Percentiles rank a stretch among this genome's conserved stretches.
phyloP scores from a whole-genome alignment of 768 basidiomycete species.

The Lyophyllum semitale region DNA sequence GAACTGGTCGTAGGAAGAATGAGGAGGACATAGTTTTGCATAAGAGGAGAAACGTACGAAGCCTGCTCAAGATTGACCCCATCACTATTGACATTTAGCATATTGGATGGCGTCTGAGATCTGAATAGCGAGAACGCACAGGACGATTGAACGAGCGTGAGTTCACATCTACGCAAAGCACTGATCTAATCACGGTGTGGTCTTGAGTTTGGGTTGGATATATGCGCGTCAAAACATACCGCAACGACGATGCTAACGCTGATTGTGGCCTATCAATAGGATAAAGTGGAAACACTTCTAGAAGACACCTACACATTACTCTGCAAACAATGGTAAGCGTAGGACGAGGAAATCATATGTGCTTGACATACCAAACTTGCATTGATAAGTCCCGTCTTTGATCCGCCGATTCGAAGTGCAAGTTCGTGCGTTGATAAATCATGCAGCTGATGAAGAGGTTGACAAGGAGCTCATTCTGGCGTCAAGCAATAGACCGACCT shows the following conservation, averaged over 20 bases:
- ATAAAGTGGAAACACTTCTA: not conserved
- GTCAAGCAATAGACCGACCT: slow-evolving; percentile 39
- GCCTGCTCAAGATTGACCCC: slow-evolving; percentile 81
- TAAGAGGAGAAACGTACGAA: slow-evolving; percentile 39
- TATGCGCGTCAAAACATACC: slow-evolving; percentile 41
- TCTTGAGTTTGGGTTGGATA: not conserved
- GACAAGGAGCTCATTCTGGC: not conserved
- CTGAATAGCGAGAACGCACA: slow-evolving; percentile 43
- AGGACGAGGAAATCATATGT: not conserved
- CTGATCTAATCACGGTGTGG: slow-evolving; percentile 53
- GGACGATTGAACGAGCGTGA: slow-evolving; percentile 79
- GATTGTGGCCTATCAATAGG: not conserved
- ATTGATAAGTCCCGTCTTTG: slow-evolving; percentile 78
- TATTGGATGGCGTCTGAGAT: not conserved
- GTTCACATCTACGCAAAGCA: slow-evolving; percentile 79
- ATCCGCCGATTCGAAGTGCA: slow-evolving; percentile 72
- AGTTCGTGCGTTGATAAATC: slow-evolving; percentile 77
- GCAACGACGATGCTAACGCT: slow-evolving; percentile 73
- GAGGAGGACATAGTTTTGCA: not conserved
- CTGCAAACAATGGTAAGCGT: slow-evolving; percentile 32
- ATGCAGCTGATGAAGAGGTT: slow-evolving; percentile 52
- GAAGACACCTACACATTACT: slow-evolving; percentile 60
- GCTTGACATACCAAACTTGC: slow-evolving; percentile 65
- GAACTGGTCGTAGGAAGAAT: slow-evolving; percentile 44
- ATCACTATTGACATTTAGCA: slow-evolving; percentile 50